Percentiles rank a stretch among this genome's conserved stretches.
Conservation (phyloP, 305 asterid species). For the Nicotiana rustica region DNA sequence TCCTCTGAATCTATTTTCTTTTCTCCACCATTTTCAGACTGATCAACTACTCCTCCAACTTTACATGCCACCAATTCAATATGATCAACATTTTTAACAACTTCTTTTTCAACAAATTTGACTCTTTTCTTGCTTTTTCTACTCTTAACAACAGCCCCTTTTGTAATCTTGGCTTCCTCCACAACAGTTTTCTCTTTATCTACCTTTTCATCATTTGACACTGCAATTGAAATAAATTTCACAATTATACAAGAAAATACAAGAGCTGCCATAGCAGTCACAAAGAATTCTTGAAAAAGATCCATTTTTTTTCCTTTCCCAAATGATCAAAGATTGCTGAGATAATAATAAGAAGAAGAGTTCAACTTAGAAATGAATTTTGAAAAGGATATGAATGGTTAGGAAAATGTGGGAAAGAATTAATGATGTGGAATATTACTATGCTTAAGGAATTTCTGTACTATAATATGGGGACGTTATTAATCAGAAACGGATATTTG, state of each 20-base stretch:
- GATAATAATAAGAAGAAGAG: conserved; percentile 5
- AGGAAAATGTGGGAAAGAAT: conserved; percentile 20
- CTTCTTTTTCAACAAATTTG: conserved; percentile 60
- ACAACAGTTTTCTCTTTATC: conserved; percentile 44
- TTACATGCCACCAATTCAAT: not conserved
- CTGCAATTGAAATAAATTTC: conserved; percentile 55
- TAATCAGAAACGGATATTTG: conserved; percentile 31
- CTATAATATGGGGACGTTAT: not conserved
- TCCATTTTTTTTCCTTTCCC: conserved; percentile 47
- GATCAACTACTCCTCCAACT: conserved; percentile 34
- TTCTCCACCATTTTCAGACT: conserved; percentile 43
- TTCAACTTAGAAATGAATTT: conserved; percentile 25
- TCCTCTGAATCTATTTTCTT: conserved; percentile 36
- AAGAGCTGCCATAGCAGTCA: conserved; percentile 54
- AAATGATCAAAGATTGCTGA: conserved; percentile 9
- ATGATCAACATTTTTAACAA: conserved; percentile 55
- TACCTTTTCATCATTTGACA: conserved; percentile 38
- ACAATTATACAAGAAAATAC: conserved; percentile 53
- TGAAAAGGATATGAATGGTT: conserved; percentile 31
- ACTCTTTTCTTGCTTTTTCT: conserved; percentile 54
- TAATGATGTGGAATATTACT: conserved; percentile 33
- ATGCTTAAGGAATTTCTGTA: not conserved
- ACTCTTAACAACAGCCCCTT: conserved; percentile 47
- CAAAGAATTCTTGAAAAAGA: conserved; percentile 53
- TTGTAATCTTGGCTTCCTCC: conserved; percentile 42